Base-by-base conservation (phyloP, 176 grass and related monocot genomes). In the Phragmites australis region DNA sequence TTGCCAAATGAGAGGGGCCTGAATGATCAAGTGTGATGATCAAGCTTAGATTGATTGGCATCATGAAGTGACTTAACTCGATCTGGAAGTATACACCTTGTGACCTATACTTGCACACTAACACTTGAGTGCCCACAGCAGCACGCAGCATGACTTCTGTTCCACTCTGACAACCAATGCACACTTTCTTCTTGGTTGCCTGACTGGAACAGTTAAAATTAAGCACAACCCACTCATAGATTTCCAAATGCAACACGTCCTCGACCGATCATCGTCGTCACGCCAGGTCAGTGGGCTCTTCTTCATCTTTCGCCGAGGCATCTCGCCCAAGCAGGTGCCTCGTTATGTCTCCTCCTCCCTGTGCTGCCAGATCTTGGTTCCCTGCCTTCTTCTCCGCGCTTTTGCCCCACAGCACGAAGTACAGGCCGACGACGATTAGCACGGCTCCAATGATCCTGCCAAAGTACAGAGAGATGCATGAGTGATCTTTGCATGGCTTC, bases 361-460 rank as follows among this genome's bases (percentile, higher is more conserved):
- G 62, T 8, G 22, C 64, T 1, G 48, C 1, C 12, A 39, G 50
- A 12, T 72, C 84, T 62, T 82, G 81, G 70, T 60, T 64, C 41
- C 8, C 78, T 21, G 3, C 76, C 85, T 94, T 93, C 70, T 81
- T 90, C 87, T 97, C 94, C 70, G 93, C 60, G 77, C 80, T 92
- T 52, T 97, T 97, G 14, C 94, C 94, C 94, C 94, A 97, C 26
- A 97, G 71, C 31, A 97, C 94, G 79, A 83, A 91, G 89, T 97
- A 97, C 16, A 97, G 87, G 10, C 94, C 94, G 76, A 90, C 60
- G 42, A 97, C 76, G 19, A 97, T 97, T 21, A 94, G 86, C 37
- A 86, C 62, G 0, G 91, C 87, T 54, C 94, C 94, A 8, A 97
- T 90, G 62, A 97, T 86, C 89, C 94, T 97, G 74, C 30, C 10